A percentile compares a stretch with the other conserved stretches of the same genome.
Evolutionary conservation across 2,329 filamentous ascomycete genomes (phyloP).

Genomic region (Neonectria punicea): DNA sequence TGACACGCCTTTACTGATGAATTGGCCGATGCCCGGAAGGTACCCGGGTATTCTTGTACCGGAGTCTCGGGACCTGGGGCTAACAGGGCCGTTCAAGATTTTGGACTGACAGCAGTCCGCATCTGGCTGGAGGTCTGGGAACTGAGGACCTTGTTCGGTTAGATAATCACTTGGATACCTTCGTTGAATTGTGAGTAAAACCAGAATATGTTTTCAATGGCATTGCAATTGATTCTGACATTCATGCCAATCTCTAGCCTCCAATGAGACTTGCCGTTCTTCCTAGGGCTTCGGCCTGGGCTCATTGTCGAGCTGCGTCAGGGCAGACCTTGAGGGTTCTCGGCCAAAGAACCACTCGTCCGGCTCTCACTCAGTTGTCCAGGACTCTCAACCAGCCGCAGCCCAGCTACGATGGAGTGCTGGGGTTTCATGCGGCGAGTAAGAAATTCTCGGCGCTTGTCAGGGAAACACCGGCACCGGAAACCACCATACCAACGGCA

Average conservation of each 20-base stretch:
- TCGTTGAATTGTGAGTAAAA: conserved; percentile 14
- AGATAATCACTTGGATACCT: neutral
- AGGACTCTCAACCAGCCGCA: conserved; percentile 21
- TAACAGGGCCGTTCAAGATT: conserved; percentile 1
- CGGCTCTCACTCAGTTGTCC: conserved; percentile 20
- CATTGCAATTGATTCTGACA: neutral
- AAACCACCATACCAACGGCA: conserved; percentile 2
- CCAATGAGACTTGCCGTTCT: conserved; percentile 38
- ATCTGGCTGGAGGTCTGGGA: conserved; percentile 5
- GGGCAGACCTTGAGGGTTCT: conserved; percentile 21
- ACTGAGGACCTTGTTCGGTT: conserved; percentile 9
- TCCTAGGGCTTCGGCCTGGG: conserved; percentile 38
- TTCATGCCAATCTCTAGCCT: conserved; percentile 19
- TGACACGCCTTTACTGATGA: conserved; percentile 17
- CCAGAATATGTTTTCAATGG: conserved; percentile 8
- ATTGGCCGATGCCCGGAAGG: neutral
- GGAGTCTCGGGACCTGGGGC: conserved; percentile 1
- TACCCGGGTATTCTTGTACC: neutral
- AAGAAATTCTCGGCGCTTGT: conserved; percentile 30
- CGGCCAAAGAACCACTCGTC: conserved; percentile 17
- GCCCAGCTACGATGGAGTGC: conserved; percentile 27
- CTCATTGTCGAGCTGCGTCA: conserved; percentile 33
- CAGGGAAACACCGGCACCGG: conserved; percentile 18
- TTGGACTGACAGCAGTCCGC: conserved; percentile 6
- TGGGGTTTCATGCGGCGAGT: conserved; percentile 41